These are phyloP conservation scores for Neoboletus subvelutipes DNA, from an alignment of 768 basidiomycete species.

Conservation along the genomic window DNA sequence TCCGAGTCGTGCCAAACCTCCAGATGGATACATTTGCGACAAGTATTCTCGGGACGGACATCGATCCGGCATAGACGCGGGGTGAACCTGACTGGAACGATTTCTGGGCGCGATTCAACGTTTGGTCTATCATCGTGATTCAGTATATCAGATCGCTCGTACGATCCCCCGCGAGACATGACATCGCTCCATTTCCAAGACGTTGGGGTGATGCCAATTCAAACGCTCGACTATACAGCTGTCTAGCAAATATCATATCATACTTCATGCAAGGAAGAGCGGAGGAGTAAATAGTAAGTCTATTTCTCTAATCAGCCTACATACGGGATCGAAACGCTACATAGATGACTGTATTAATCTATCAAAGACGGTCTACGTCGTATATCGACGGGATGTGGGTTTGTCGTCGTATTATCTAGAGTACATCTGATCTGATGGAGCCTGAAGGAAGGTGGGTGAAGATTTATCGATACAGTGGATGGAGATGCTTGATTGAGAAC, in stretches of 20 bases:
- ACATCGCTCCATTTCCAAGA: not conserved
- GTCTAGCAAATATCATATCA: too few relatives aligned
- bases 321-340: too few relatives aligned
- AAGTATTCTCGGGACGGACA: slow-evolving; percentile 11
- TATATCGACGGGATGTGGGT: not conserved
- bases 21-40: not conserved
- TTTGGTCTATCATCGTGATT: not conserved
- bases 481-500: not conserved
- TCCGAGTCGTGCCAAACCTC: too few relatives aligned
- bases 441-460: not conserved
- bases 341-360: not conserved
- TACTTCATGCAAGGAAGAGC: too few relatives aligned
- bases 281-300: too few relatives aligned
- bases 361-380: not conserved
- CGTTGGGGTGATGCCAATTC: too few relatives aligned
- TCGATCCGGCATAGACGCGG: not conserved
- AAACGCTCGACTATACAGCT: too few relatives aligned
- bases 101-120: not conserved
- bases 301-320: too few relatives aligned
- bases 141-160: too few relatives aligned
- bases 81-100: not conserved
- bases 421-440: not conserved
- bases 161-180: not conserved
- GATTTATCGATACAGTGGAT: not conserved
- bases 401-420: too few relatives aligned